Conservation (phyloP, 139 green algal genomes). For the Micractinium conductrix region DNA sequence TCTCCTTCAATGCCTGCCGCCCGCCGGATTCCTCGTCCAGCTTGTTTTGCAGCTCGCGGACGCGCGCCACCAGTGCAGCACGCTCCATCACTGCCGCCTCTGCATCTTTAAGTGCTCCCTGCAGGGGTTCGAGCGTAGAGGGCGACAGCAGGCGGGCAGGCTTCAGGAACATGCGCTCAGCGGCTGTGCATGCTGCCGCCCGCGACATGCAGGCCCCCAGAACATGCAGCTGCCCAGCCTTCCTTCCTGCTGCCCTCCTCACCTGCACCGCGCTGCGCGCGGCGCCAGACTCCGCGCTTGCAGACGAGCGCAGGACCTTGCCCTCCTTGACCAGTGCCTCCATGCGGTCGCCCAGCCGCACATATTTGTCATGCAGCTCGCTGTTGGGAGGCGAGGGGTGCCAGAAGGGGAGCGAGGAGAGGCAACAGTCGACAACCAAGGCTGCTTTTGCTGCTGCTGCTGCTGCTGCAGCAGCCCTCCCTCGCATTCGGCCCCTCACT, state of each 20-base stretch:
- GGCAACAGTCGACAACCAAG: background rate
- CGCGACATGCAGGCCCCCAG: too few relatives aligned
- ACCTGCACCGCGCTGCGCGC: constrained; percentile 31
- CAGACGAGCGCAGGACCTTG: background rate
- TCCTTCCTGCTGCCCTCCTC: too few relatives aligned
- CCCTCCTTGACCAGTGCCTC: constrained; percentile 31
- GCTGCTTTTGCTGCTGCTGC: too few relatives aligned
- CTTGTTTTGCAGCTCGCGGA: background rate
- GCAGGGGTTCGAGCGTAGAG: background rate
- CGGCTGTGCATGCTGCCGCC: too few relatives aligned
- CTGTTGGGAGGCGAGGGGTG: background rate
- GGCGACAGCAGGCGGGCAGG: background rate
- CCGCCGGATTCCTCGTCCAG: constrained; percentile 23
- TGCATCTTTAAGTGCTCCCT: constrained; percentile 22
- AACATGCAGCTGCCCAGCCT: too few relatives aligned
- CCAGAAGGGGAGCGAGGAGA: too few relatives aligned
- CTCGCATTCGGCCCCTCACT: too few relatives aligned
- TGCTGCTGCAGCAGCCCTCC: too few relatives aligned
- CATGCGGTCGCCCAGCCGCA: constrained; percentile 26
- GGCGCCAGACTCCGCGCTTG: background rate
- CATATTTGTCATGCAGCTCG: constrained; percentile 39
- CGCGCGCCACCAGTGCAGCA: background rate
- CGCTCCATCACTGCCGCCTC: constrained; percentile 26
- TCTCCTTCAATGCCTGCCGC: constrained; percentile 6
- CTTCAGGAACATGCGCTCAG: too few relatives aligned